Evolutionary conservation across 208 protist genomes (phyloP).

Genomic region (Porcisia hertigi): DNA sequence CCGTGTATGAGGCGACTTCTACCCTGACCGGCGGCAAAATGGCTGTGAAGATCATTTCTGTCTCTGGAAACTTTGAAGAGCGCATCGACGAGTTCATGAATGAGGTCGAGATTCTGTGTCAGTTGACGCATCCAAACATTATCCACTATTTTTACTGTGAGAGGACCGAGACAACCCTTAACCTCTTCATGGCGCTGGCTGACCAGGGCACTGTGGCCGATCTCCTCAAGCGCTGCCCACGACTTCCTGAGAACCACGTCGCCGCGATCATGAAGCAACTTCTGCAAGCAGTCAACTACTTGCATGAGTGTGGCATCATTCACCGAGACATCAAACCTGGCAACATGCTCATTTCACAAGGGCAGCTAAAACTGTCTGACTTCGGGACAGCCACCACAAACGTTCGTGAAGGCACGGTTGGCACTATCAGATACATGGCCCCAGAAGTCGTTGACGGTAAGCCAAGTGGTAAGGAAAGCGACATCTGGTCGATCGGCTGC

Average conservation of each 20-base stretch:
- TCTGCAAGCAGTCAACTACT: slow-evolving; percentile 65
- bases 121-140: slow-evolving; percentile 76
- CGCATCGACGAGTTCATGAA: slow-evolving; percentile 70
- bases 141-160: slow-evolving; percentile 89
- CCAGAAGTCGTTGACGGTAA: slow-evolving; percentile 59
- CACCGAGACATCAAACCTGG: slow-evolving; percentile 89
- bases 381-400: slow-evolving; percentile 73
- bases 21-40: slow-evolving; percentile 78
- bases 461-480: slow-evolving; percentile 54
- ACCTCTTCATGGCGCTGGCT: slow-evolving; percentile 82
- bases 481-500: slow-evolving; percentile 74
- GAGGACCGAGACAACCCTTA: slow-evolving; percentile 49
- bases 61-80: slow-evolving; percentile 58
- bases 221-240: slow-evolving; percentile 43
- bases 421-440: slow-evolving; percentile 71
- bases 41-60: slow-evolving; percentile 82
- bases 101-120: slow-evolving; percentile 70
- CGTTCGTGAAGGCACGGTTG: slow-evolving; percentile 47
- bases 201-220: slow-evolving; percentile 66
- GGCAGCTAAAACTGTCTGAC: slow-evolving; percentile 75
- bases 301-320: slow-evolving; percentile 77
- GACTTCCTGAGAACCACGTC: slow-evolving; percentile 50
- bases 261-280: slow-evolving; percentile 69
- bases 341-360: slow-evolving; percentile 82
- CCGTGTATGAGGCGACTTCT: slow-evolving; percentile 74